These are phyloP conservation scores for Apiotrichum porosum DNA, from an alignment of 1,284 basidiomycete species.

Conservation along the genomic window DNA sequence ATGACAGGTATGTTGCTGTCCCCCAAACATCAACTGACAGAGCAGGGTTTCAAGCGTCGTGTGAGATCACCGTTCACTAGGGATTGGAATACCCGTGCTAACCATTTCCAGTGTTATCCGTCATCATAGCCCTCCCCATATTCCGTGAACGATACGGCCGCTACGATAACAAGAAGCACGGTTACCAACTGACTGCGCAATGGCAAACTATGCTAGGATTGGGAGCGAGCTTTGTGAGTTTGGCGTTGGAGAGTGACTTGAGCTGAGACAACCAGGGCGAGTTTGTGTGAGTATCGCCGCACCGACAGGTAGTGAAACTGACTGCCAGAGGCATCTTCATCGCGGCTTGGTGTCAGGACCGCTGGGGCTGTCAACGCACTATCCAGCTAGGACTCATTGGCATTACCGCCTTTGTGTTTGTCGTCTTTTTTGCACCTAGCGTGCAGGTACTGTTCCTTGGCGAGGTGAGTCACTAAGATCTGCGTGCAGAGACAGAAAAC, in stretches of 20 bases:
- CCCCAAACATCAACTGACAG: too few species aligned
- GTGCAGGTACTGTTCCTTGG: slow-evolving; percentile 7
- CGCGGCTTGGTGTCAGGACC: slow-evolving; percentile 10
- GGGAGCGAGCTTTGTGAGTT: slow-evolving; percentile 12
- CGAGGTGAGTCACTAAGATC: too few species aligned
- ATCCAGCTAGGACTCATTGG: slow-evolving; percentile 26
- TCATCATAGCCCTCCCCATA: slow-evolving; percentile 8
- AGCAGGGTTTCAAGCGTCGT: too few species aligned
- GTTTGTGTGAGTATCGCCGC: too few species aligned
- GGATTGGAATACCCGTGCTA: too few species aligned
- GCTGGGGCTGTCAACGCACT: slow-evolving; percentile 16
- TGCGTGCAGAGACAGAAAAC: too few species aligned
- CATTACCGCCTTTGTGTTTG: slow-evolving; percentile 25
- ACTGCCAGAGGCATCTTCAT: slow-evolving; percentile 15
- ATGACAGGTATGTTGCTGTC: slow-evolving; percentile 8
- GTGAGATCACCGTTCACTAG: too few species aligned
- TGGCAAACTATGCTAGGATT: slow-evolving; percentile 23
- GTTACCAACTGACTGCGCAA: neutral
- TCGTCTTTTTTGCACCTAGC: slow-evolving; percentile 41
- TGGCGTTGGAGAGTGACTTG: slow-evolving; percentile 16
- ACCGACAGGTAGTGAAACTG: too few species aligned
- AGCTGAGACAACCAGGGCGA: too few species aligned
- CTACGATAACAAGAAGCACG: too few species aligned
- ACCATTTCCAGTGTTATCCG: too few species aligned
- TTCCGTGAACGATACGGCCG: slow-evolving; percentile 7